phyloP scores from a whole-genome alignment of 1,284 basidiomycete genomes.

The Trametes hirsuta region DNA sequence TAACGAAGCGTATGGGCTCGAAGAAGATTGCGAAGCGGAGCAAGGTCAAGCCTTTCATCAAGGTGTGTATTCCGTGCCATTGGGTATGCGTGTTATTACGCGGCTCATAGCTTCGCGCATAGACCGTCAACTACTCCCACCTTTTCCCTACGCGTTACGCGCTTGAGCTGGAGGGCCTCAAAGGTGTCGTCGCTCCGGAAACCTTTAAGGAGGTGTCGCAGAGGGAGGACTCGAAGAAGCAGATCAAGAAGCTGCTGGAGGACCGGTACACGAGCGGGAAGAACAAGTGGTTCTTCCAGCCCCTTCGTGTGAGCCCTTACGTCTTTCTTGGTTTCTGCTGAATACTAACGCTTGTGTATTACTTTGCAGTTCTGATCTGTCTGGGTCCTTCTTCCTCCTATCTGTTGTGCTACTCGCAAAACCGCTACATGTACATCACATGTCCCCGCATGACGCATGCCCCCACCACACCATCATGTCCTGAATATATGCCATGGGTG shows the following conservation, averaged over 20 bases:
- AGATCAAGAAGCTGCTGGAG: conserved; percentile 93
- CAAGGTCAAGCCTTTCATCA: conserved; percentile 99
- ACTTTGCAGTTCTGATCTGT: conserved; percentile 22
- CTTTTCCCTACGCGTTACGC: conserved; percentile 97
- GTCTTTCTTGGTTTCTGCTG: background rate
- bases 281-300: conserved; percentile 95
- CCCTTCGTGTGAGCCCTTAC: conserved; percentile 65
- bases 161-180: conserved; percentile 91
- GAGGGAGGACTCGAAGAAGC: conserved; percentile 93
- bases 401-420: conserved; percentile 21
- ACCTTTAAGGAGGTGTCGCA: conserved; percentile 96
- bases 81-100: background rate
- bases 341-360: background rate
- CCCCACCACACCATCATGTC: conserved; percentile 18
- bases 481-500: conserved; percentile 24
- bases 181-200: conserved; percentile 80
- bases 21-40: conserved; percentile 90
- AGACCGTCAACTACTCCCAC: conserved; percentile 96
- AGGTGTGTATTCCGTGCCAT: conserved; percentile 58
- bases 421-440: conserved; percentile 28
- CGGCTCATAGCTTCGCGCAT: background rate
- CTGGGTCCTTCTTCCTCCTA: conserved; percentile 10
- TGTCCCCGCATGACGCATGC: conserved; percentile 27
- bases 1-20: conserved; percentile 94
- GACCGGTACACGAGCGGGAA: conserved; percentile 89